phyloP scores from a whole-genome alignment of 2,329 filamentous ascomycete genomes.

The Berkeleyomyces basicola region DNA sequence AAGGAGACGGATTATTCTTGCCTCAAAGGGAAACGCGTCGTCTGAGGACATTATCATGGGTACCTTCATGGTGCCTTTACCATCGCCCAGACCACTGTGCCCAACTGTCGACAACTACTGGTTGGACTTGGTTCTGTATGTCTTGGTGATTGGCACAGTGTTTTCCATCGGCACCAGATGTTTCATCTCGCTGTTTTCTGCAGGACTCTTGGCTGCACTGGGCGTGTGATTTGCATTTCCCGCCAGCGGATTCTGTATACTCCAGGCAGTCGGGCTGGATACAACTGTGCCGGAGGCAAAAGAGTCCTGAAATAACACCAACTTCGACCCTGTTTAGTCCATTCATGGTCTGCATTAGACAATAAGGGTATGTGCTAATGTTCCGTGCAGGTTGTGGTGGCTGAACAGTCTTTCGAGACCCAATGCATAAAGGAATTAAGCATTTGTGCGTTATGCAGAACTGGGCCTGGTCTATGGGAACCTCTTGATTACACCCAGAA shows the following conservation, averaged over 20 bases:
- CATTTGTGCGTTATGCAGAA: slow-evolving; percentile 9
- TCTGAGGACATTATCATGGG: too few relatives aligned
- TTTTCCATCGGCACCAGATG: background rate
- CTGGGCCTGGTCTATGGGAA: background rate
- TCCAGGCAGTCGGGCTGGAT: background rate
- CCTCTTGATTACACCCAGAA: background rate
- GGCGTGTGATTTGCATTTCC: background rate
- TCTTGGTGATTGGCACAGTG: background rate
- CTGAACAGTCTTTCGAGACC: background rate
- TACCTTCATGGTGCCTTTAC: background rate
- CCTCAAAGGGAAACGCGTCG: too few relatives aligned
- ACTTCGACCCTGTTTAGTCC: background rate
- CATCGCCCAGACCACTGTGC: slow-evolving; percentile 2
- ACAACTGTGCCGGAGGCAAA: background rate
- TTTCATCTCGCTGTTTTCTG: background rate
- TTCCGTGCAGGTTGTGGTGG: background rate
- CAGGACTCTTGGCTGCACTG: background rate
- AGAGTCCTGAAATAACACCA: background rate
- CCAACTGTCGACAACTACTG: background rate
- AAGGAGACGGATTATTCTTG: too few relatives aligned
- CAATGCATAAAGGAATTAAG: slow-evolving; percentile 5
- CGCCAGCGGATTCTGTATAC: background rate
- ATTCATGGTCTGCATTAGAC: background rate
- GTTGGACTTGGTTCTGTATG: background rate
- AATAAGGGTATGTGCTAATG: background rate